phyloP scores from a whole-genome alignment of 176 grass and related monocot genomes.

The Eleusine coracana region DNA sequence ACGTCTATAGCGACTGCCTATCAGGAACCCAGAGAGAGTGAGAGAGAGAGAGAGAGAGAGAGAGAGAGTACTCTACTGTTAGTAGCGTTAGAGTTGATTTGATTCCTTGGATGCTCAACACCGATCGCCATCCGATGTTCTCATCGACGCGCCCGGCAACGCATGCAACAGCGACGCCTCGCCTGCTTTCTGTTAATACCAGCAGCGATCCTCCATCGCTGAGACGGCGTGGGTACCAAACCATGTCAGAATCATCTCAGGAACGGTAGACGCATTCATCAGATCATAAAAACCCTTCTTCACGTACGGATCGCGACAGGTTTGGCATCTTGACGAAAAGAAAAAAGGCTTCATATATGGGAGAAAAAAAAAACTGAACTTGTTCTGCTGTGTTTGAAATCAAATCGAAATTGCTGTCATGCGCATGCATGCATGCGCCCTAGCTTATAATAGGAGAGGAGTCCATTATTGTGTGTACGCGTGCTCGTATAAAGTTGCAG shows the following conservation, averaged over 20 bases:
- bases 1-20: not conserved
- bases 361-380: not conserved
- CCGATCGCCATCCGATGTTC: not conserved
- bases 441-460: not conserved
- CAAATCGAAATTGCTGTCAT: not conserved
- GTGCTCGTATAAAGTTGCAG: not conserved
- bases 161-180: not conserved
- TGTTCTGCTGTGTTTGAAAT: not conserved
- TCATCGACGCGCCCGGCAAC: not conserved
- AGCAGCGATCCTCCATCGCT: not conserved
- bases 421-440: not conserved
- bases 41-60: not conserved
- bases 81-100: not conserved
- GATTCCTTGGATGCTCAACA: not conserved
- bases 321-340: not conserved
- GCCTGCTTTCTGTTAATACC: not conserved
- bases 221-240: not conserved
- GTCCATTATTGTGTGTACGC: not conserved
- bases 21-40: not conserved
- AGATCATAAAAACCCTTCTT: not conserved
- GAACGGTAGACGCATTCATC: not conserved
- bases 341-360: not conserved
- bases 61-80: not conserved
- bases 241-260: not conserved
- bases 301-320: not conserved